Percentiles rank a stretch among this genome's conserved stretches.
Conservation (phyloP, 73 alveolate genomes). For the Paramecium sexaurelia region DNA sequence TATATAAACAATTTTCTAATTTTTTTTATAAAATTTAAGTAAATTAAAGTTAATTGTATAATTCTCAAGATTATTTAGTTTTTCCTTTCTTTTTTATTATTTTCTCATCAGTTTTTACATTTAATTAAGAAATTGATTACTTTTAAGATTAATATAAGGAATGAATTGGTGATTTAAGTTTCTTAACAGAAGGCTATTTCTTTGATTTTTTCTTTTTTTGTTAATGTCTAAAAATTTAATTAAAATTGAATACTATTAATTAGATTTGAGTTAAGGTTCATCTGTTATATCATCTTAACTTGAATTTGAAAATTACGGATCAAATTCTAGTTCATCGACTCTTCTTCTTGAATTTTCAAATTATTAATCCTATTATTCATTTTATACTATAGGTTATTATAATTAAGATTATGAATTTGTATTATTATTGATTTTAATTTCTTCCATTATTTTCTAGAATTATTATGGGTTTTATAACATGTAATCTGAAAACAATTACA, state of each 20-base stretch:
- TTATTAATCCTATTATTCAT: neutral
- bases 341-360: neutral
- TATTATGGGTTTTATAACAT: neutral
- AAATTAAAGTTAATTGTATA: neutral
- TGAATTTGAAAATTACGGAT: constrained; percentile 44
- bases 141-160: neutral
- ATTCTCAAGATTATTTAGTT: neutral
- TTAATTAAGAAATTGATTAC: neutral
- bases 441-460: constrained; percentile 21
- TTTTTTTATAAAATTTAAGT: neutral
- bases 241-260: neutral
- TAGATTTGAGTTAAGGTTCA: neutral
- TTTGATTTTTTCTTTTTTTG: neutral
- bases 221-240: neutral
- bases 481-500: constrained; percentile 30
- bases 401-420: neutral
- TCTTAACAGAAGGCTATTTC: constrained; percentile 2
- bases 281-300: constrained; percentile 16
- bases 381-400: neutral
- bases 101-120: neutral
- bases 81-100: neutral
- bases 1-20: too few species aligned
- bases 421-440: constrained; percentile 37
- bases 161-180: neutral
- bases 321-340: constrained; percentile 57